Conservation (phyloP, 2,329 filamentous ascomycete species). For the Xylariaceae sp. region DNA sequence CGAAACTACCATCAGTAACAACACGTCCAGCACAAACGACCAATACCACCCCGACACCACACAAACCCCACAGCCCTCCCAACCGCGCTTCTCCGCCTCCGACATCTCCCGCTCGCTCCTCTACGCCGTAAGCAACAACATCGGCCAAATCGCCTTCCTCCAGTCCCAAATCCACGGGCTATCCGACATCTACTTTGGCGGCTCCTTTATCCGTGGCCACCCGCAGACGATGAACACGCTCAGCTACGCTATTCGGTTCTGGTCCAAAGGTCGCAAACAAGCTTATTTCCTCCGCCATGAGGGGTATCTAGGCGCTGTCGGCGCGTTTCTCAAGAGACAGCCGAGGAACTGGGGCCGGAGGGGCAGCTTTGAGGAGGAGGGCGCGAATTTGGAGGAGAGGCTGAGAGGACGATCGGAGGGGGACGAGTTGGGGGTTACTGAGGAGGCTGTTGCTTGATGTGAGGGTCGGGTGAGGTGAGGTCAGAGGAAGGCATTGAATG, state of each 20-base stretch:
- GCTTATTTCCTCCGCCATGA: conserved; percentile 95
- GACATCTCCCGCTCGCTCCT: conserved; percentile 89
- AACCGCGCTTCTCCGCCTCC: conserved; percentile 63
- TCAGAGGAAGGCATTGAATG: too few relatives aligned
- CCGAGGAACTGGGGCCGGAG: conserved; percentile 87
- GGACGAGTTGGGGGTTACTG: conserved; percentile 1
- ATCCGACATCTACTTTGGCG: conserved; percentile 94
- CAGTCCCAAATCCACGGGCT: conserved; percentile 92
- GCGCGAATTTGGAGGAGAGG: conserved; percentile 27
- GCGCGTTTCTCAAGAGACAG: conserved; percentile 88
- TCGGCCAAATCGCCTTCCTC: conserved; percentile 95
- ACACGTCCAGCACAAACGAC: too few relatives aligned
- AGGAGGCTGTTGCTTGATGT: conserved; percentile 2
- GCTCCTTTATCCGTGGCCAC: conserved; percentile 93
- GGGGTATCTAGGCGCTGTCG: conserved; percentile 89
- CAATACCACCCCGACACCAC: conserved; percentile 1
- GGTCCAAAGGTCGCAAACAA: conserved; percentile 89
- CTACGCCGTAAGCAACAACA: conserved; percentile 96
- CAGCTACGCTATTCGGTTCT: conserved; percentile 95
- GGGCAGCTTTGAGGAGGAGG: conserved; percentile 63
- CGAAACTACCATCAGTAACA: too few relatives aligned
- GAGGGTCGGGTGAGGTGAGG: too few relatives aligned
- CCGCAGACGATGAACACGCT: conserved; percentile 97
- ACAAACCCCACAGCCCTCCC: conserved; percentile 3
- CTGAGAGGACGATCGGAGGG: conserved; percentile 19